Percentiles rank a stretch among this genome's conserved stretches.
Conservation (phyloP, 1,139 yeast species). For the Suhomyces maxii region DNA sequence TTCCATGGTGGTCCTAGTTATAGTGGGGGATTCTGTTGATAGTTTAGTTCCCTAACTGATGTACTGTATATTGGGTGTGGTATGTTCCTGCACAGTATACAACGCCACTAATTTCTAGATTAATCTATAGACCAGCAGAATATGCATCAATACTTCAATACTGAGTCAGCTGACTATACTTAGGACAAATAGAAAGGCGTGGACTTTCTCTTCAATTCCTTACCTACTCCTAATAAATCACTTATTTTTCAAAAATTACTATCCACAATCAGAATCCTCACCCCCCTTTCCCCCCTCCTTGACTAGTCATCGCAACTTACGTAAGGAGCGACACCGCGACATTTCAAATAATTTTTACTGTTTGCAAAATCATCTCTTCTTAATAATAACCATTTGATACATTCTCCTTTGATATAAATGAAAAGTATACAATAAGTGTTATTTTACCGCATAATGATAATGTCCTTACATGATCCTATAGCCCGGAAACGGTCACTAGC, state of each 20-base stretch:
- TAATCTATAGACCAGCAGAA: too few relatives aligned
- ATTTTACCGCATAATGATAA: conserved; percentile 11
- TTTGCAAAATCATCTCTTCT: conserved; percentile 6
- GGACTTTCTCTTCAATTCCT: background rate
- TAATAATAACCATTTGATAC: background rate
- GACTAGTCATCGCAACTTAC: conserved; percentile 5
- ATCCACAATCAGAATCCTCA: too few relatives aligned
- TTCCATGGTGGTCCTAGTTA: background rate
- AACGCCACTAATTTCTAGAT: too few relatives aligned
- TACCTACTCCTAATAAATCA: background rate
- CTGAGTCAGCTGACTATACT: too few relatives aligned
- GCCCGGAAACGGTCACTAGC: conserved; percentile 19
- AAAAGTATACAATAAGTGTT: conserved; percentile 2
- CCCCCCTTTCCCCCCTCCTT: too few relatives aligned
- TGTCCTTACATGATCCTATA: conserved; percentile 20
- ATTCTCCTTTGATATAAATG: conserved; percentile 1
- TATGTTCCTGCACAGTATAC: too few relatives aligned
- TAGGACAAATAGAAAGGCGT: too few relatives aligned
- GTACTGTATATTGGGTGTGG: too few relatives aligned
- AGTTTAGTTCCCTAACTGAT: too few relatives aligned
- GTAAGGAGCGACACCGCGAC: conserved; percentile 7
- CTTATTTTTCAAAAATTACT: background rate
- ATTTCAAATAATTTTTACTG: conserved; percentile 3
- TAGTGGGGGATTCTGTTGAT: too few relatives aligned
- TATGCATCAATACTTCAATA: too few relatives aligned